Conservation (phyloP, 306 rosid genomes). For the Fragaria ananassa region DNA sequence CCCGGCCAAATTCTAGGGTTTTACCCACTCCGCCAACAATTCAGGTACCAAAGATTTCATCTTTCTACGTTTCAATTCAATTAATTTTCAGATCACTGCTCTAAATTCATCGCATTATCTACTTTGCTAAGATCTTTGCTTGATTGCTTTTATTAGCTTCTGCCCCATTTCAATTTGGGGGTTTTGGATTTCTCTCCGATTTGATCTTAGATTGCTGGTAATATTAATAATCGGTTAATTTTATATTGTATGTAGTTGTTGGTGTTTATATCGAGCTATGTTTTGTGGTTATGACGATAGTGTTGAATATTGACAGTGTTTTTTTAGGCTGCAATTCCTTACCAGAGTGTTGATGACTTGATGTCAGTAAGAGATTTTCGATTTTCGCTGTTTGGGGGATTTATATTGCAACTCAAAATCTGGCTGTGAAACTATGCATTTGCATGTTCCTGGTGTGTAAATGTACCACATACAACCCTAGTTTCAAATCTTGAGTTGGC, state of each 20-base stretch:
- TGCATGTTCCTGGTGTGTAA: background rate
- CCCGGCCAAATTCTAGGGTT: slow-evolving; percentile 11
- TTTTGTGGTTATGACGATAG: background rate
- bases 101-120: background rate
- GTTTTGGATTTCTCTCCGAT: background rate
- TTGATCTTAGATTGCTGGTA: background rate
- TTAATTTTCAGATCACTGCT: background rate
- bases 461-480: background rate
- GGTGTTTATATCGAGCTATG: background rate
- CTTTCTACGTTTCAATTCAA: background rate
- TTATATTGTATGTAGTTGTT: background rate
- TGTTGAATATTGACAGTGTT: background rate
- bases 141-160: background rate
- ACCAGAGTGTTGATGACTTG: no score
- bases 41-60: slow-evolving; percentile 12
- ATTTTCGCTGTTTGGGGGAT: background rate
- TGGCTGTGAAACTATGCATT: background rate
- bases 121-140: slow-evolving; percentile 21
- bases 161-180: background rate
- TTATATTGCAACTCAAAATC: no score
- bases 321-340: background rate
- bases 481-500: background rate
- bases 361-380: background rate
- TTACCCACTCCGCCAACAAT: slow-evolving; percentile 13
- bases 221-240: background rate